phyloP scores from a whole-genome alignment of 1,284 basidiomycete genomes.

The Cryptococcus sp. region DNA sequence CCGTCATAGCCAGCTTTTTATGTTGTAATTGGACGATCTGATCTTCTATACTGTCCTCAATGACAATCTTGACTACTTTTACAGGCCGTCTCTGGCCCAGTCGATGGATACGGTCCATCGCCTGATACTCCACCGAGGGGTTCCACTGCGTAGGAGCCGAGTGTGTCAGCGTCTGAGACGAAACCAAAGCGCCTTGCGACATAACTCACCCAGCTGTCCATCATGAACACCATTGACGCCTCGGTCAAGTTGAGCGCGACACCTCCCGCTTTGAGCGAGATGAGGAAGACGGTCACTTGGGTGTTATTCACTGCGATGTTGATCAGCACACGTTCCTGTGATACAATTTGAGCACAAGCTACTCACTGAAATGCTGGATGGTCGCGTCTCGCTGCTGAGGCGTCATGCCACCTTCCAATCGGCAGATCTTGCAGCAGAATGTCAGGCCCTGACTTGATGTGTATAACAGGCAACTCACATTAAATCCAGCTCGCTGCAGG shows the following conservation, averaged over 20 bases:
- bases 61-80: conserved; percentile 87
- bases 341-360: conserved; percentile 10
- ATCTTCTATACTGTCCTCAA: conserved; percentile 96
- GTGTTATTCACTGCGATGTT: conserved; percentile 75
- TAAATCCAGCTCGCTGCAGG: conserved; percentile 87
- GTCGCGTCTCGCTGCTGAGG: conserved; percentile 94
- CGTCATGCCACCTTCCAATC: conserved; percentile 95
- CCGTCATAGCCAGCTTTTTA: conserved; percentile 55
- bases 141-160: conserved; percentile 65
- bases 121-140: conserved; percentile 64
- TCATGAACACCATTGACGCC: conserved; percentile 82
- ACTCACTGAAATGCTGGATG: conserved; percentile 87
- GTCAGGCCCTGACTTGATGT: conserved; percentile 1
- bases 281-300: conserved; percentile 93
- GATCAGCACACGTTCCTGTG: conserved; percentile 7
- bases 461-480: conserved; percentile 59
- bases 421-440: conserved; percentile 67
- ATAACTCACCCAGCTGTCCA: conserved; percentile 47
- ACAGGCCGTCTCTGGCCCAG: conserved; percentile 90
- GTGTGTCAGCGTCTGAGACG: background rate
- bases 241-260: conserved; percentile 88
- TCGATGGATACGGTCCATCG: conserved; percentile 85
- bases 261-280: conserved; percentile 91
- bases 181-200: background rate
- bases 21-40: conserved; percentile 74